Evolutionary conservation across 2,329 filamentous ascomycete genomes (phyloP), one percentile per base, ranked within the genome.

Genomic region (Fusarium sambucinum): DNA sequence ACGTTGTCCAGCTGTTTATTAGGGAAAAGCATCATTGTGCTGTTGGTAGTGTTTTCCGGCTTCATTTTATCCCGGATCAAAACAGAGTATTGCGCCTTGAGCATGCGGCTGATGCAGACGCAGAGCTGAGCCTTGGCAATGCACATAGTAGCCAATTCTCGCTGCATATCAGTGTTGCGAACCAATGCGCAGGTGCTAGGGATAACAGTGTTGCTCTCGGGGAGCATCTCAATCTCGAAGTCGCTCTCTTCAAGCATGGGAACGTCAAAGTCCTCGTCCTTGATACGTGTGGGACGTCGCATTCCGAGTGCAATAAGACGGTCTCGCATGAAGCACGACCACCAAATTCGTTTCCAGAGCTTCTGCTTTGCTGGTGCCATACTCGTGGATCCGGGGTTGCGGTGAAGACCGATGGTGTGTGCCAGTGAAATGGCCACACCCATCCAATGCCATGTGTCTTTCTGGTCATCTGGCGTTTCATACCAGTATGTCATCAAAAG

Each of bases 391-490:
- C 81, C 83, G 3, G 94, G 93, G 73, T 97, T 92, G 66, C 94
- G 91, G 79, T 98, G 94, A 19, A 97, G 85, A 8, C 95, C 94
- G 68, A 97, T 97, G 14, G 94, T 97, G 78, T 97, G 93, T 53
- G 94, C 94, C 46, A 97, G 84, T 14, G 94, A 97, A 62, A 97
- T 92, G 41, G 94, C 95, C 37, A 97, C 93, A 19, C 95, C 95
- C 92, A 97, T 97, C 95, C 94, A 97, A 77, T 97, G 94, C 92
- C 95, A 97, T 45, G 94, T 97, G 77, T 97, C 95, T 79, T 97
- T 97, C 77, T 97, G 93, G 77, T 97, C 95, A 79, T 97, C 94
- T 1, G 94, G 94, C 14, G 93, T 97, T 80, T 97, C 94, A 78
- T 97, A 97, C 92, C 95, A 98, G 78, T 97, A 97, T 5, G 94